Base-by-base conservation (phyloP, 768 basidiomycete species). In the Podaxis mareebaensis region DNA sequence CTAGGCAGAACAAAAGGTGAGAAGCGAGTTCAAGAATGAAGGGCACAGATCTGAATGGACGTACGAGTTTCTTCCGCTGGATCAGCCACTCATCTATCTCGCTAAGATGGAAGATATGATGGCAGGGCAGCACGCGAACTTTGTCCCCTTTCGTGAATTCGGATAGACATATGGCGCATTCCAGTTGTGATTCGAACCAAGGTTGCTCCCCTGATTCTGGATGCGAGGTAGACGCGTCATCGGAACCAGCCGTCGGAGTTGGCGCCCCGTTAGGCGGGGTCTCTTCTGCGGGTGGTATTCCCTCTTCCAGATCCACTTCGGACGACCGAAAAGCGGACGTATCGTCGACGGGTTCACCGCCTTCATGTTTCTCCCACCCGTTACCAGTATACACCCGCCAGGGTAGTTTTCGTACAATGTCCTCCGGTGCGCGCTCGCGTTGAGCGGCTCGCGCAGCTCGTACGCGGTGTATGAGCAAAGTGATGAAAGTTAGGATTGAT, bases 11-110 rank as follows among this genome's bases (percentile, higher is more conserved):
- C 58, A 30, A 66, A 60, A 30, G 38, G 60, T 63, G 61, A 53
- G 64, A 49, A 38, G 1, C 54, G 36, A 55, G 24, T 17, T 36
- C 8, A 64, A 48, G 61, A 39, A 64, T 20, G 38, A 44, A n/a
- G 1, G 36, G 36, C 38, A 20, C 57, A 46, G 64, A 30, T 58
- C 55, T 28, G 42, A 63, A 13, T 81, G 11, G 17, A 54, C 90
- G 71, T 70, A 96, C 95, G 74, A 96, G 76, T 79, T 97, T 97
- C 81, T 95, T 93, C 74, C 93, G 86, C 65, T 91, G 87, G 61
- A 96, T 89, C 64, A 99, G 77, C 96, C 96, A 99, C 66, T 90
- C 84, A 72, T 95, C 94, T 42, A 97, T 86, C 73, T 98, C 96
- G 39, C 89, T 83, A 51, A 93, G 83, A 75, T 99, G 96, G 77